Base-by-base conservation (phyloP, 257 asterid species). In the Lavandula angustifolia region DNA sequence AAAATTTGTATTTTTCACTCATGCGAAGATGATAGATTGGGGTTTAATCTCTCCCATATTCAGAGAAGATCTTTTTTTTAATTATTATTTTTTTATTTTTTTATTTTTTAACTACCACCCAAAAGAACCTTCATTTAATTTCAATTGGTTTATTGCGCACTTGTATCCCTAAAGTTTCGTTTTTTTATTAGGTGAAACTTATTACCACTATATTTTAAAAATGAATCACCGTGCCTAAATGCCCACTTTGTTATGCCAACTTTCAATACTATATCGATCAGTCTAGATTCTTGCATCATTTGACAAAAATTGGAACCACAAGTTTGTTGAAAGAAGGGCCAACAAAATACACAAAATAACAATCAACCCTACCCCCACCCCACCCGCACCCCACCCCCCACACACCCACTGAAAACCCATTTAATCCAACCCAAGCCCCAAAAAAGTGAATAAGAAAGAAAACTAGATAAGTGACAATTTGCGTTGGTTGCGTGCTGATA, bases 291-390 rank as follows among this genome's bases (percentile, higher is more conserved):
- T 60, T 67, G 11, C 32, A 60, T 69, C 29, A 14, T 60, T 34
- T 31, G 32, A 60, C 32, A 61, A 70, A 43, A 42, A 3, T 35
- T 68, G 42, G 66, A 57, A 68, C 73, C 43, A 42, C 32, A 46
- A 47, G 60, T 68, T 9, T 42, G 33, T 29, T 29, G 10, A 32
- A 31, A 31, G 9, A 35, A 14, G 44, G 16, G 50, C 7, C 37
- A 7, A 11, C 29, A 53, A 53, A 27, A n/a, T 7, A 58, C 64
- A 37, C 57, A 17, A 16, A 50, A 16, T 32, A 49, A 22, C 27
- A 22, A 22, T 22, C 2, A 22, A 22, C 27, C 27, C 27, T 2
- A 22, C 27, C 27, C 27, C 27, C 1, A 1, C 27, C 27, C 27
- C 1, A 22, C 27, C 27, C 27, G 1, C 27, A 22, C 27, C 27